Base-by-base conservation (phyloP, 257 asterid genomes). In the Fraxinus anomala region DNA sequence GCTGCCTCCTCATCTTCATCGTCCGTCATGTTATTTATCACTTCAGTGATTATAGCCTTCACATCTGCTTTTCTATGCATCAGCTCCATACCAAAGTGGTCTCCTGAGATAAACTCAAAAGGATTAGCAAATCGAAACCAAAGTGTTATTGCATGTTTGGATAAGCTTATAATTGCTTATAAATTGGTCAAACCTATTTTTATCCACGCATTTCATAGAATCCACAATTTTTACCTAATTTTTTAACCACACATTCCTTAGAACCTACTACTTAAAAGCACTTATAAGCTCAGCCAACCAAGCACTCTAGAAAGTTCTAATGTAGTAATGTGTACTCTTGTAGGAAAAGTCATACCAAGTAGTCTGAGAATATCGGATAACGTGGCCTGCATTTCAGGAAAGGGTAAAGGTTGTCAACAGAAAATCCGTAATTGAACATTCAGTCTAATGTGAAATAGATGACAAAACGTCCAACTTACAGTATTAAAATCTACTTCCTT, bases 401-500 rank as follows among this genome's bases (percentile, higher is more conserved):
- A 1, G 17, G 26, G 31, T 33, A 26, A 65, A 80, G 79, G 23
- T 37, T 78, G 81, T 83, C 47, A 80, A 69, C 54, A 63, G 74
- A 4, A 47, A 54, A 68, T 71, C 47, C 26, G 39, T 21, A 24
- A 23, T 61, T 23, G 68, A 61, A 72, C 68, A 63, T 21, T 63
- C 54, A 81, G 36, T 24, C 40, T 31, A 67, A 61, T 14, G 17
- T 37, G 26, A 3, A 65, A 21, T 44, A 47, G 73, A 81, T 56
- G 69, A 51, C 26, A 23, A 76, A 28, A 51, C 16, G 24, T 42
- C 39, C 61, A 17, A 91, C 97, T 89, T 83, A 94, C 98, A 21
- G 88, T 89, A 83, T 94, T 88, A 77, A 92, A 92, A 86, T 94
- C 97, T 12, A 90, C 98, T 87, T 88, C 87, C 88, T 91, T 94